Evolutionary conservation across 2,329 filamentous ascomycete genomes (phyloP).

Genomic region (Thielaviopsis ethacetica): DNA sequence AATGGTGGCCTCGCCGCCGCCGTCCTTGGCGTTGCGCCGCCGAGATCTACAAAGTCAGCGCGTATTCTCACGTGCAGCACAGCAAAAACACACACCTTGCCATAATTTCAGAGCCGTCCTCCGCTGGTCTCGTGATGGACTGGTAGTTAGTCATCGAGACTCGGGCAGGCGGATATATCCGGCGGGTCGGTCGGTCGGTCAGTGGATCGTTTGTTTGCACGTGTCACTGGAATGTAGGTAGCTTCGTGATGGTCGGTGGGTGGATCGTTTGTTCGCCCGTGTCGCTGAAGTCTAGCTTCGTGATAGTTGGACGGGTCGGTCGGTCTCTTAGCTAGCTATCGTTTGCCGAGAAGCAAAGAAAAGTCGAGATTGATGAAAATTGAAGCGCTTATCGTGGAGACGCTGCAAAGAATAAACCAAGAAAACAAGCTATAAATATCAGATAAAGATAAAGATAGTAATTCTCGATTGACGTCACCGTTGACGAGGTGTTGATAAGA

Average conservation of each 20-base stretch:
- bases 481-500: too few species aligned
- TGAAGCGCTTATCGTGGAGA: too few species aligned
- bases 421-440: too few species aligned
- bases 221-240: too few species aligned
- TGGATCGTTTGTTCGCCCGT: background rate
- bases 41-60: slow-evolving; percentile 27
- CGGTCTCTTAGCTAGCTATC: background rate
- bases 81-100: slow-evolving; percentile 24
- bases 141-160: slow-evolving; percentile 37
- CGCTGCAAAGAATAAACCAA: too few species aligned
- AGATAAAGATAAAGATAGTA: too few species aligned
- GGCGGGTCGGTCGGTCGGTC: too few species aligned
- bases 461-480: too few species aligned
- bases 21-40: slow-evolving; percentile 52
- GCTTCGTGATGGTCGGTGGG: background rate
- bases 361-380: too few species aligned
- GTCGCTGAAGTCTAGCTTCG: background rate
- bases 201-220: too few species aligned
- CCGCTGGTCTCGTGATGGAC: slow-evolving; percentile 23
- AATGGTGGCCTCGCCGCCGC: slow-evolving; percentile 72
- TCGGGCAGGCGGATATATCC: background rate
- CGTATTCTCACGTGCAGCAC: background rate
- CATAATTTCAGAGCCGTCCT: slow-evolving; percentile 27
- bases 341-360: too few species aligned
- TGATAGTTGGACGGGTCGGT: background rate